Conservation (phyloP, 805 yeast genomes). For the Jamesozyma spencerorum region DNA sequence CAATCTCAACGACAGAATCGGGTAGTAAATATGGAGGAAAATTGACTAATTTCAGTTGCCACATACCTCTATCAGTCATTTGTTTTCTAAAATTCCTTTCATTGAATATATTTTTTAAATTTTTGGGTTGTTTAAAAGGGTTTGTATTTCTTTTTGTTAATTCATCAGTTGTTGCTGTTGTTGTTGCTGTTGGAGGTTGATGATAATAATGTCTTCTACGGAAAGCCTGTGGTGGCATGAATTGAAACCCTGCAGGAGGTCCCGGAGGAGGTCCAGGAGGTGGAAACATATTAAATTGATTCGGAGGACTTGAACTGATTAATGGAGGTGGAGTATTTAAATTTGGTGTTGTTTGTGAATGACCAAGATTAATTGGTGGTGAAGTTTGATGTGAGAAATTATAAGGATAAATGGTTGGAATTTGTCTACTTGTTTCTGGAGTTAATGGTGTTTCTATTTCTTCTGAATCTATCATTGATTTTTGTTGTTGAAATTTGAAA, state of each 20-base stretch:
- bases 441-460: too few species aligned
- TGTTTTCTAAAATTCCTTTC: slow-evolving; percentile 28
- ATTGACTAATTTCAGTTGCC: slow-evolving; percentile 23
- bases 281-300: neutral
- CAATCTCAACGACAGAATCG: slow-evolving; percentile 7
- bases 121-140: slow-evolving; percentile 16
- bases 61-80: slow-evolving; percentile 30
- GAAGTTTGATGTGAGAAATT: too few species aligned
- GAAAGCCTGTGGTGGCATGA: slow-evolving; percentile 1
- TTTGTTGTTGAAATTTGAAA: too few species aligned
- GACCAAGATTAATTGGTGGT: too few species aligned
- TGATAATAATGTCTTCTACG: slow-evolving; percentile 1
- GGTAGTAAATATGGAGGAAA: slow-evolving; percentile 28
- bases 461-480: too few species aligned
- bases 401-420: too few species aligned
- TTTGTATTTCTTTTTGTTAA: slow-evolving; percentile 5
- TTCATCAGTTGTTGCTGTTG: too few species aligned
- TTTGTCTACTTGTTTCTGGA: too few species aligned
- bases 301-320: too few species aligned
- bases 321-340: too few species aligned
- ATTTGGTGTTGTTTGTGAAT: too few species aligned
- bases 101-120: slow-evolving; percentile 26
- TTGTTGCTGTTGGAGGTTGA: neutral
- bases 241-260: neutral
- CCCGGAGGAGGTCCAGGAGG: neutral